Percentiles rank a stretch among this genome's conserved stretches.
phyloP scores from a whole-genome alignment of 306 rosid species.

The Fragaria iinumae region DNA sequence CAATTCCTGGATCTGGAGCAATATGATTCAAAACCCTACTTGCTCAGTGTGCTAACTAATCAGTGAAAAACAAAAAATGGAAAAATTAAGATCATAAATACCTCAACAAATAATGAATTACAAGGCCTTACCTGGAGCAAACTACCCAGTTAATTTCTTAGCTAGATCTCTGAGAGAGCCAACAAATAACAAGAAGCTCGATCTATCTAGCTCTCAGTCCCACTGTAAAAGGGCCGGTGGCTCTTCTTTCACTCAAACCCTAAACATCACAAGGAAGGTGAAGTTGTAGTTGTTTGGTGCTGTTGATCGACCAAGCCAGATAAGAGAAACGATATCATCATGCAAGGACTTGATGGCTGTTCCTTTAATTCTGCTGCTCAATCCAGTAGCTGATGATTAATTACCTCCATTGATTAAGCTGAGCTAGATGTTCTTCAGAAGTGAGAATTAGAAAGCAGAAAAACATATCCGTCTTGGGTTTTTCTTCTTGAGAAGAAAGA shows the following conservation, averaged over 20 bases:
- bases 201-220: conserved; percentile 1
- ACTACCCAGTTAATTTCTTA: not conserved
- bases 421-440: conserved; percentile 14
- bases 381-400: conserved; percentile 5
- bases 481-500: conserved; percentile 11
- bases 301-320: not conserved
- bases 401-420: conserved; percentile 12
- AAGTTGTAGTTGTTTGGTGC: not conserved
- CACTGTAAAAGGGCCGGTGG: not conserved
- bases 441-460: not conserved
- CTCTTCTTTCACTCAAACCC: conserved; percentile 4
- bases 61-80: not conserved
- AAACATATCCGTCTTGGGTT: conserved; percentile 12
- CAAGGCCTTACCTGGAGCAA: not conserved
- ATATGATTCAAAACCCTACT: conserved; percentile 4
- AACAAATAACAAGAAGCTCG: not conserved
- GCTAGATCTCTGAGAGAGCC: conserved; percentile 8
- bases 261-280: not conserved
- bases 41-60: not conserved
- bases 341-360: not conserved
- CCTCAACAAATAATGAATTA: not conserved
- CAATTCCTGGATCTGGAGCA: conserved; percentile 6
- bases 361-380: not conserved
- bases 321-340: conserved; percentile 9
- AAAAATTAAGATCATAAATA: not conserved